These are phyloP conservation scores for Ophiobolus disseminans DNA, from an alignment of 2,329 filamentous ascomycete species.

Conservation along the genomic window DNA sequence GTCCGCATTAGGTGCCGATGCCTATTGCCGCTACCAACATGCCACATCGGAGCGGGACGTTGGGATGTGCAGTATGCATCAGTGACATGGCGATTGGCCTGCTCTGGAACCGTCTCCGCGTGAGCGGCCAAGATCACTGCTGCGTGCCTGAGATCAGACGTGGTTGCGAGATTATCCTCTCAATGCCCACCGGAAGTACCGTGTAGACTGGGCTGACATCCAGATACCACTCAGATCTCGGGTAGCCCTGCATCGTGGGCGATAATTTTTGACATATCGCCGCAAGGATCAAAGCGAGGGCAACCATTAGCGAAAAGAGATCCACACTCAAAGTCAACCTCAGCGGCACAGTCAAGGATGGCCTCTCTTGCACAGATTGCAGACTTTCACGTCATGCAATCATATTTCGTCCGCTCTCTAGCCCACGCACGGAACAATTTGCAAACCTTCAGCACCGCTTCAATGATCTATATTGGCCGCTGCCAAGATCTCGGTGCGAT, in stretches of 20 bases:
- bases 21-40: conserved; percentile 29
- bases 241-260: too few species aligned
- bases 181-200: not conserved
- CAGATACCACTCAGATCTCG: too few species aligned
- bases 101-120: conserved; percentile 3
- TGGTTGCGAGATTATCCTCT: too few species aligned
- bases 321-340: conserved; percentile 18
- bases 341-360: conserved; percentile 8
- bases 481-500: conserved; percentile 10
- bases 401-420: conserved; percentile 2
- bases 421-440: conserved; percentile 3
- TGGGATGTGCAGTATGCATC: conserved; percentile 11
- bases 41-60: conserved; percentile 24
- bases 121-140: not conserved
- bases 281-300: conserved; percentile 18
- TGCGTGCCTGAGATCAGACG: too few species aligned
- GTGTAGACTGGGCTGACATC: too few species aligned
- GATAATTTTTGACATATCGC: conserved; percentile 8
- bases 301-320: conserved; percentile 11
- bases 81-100: conserved; percentile 11
- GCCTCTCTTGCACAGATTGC: conserved; percentile 1
- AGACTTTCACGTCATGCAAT: conserved; percentile 1
- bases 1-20: conserved; percentile 11
- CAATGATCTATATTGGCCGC: not conserved
- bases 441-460: conserved; percentile 2